Conservation (phyloP, 805 yeast genomes). For the Wickerhamomyces chambardii region DNA sequence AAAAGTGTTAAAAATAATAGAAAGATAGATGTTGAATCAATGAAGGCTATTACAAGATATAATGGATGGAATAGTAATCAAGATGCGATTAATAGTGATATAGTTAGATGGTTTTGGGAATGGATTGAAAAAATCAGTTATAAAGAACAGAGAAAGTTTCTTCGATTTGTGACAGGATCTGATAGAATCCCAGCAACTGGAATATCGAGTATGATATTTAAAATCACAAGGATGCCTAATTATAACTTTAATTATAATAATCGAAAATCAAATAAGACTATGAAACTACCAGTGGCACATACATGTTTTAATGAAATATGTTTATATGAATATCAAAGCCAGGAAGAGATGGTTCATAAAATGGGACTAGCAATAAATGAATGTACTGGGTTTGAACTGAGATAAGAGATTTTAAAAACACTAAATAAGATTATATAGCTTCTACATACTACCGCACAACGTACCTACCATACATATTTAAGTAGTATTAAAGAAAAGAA, state of each 20-base stretch:
- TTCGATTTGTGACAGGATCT: constrained; percentile 82
- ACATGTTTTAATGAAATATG: constrained; percentile 93
- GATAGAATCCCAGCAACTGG: constrained; percentile 94
- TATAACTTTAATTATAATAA: too few species aligned
- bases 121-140: constrained; percentile 39
- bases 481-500: too few species aligned
- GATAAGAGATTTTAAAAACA: too few species aligned
- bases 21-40: constrained; percentile 53
- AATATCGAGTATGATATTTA: constrained; percentile 61
- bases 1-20: constrained; percentile 53
- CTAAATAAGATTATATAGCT: too few species aligned
- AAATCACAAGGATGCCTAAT: constrained; percentile 53
- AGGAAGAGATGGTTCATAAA: constrained; percentile 47
- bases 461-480: too few species aligned
- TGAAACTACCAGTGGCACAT: constrained; percentile 75
- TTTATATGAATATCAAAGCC: constrained; percentile 52
- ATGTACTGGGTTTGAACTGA: constrained; percentile 82
- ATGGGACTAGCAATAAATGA: constrained; percentile 64
- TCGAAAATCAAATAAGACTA: constrained; percentile 21
- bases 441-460: too few species aligned
- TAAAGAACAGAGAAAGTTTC: constrained; percentile 47
- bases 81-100: constrained; percentile 25
- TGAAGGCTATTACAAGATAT: constrained; percentile 69
- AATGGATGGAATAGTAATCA: constrained; percentile 44
- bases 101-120: constrained; percentile 85